These are phyloP conservation scores for Ashbya aceris DNA, from an alignment of 1,139 yeast species.

Conservation along the genomic window DNA sequence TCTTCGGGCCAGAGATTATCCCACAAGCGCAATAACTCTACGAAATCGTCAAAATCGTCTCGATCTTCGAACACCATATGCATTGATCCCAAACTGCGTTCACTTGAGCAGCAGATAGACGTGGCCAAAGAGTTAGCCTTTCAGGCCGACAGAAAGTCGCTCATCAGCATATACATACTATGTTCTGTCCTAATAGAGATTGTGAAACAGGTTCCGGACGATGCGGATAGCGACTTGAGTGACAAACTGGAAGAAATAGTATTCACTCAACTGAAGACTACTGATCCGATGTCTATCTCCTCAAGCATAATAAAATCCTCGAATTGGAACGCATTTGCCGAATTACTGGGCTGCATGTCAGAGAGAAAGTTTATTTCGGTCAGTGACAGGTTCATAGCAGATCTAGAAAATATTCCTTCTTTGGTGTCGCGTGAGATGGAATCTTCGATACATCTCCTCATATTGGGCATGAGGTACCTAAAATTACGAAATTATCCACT, in stretches of 20 bases:
- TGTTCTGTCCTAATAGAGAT: conserved; percentile 91
- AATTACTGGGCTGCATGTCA: conserved; percentile 84
- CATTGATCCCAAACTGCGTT: conserved; percentile 22
- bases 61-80: conserved; percentile 5
- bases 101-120: conserved; percentile 38
- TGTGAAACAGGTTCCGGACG: conserved; percentile 76
- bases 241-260: conserved; percentile 87
- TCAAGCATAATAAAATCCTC: conserved; percentile 74
- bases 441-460: conserved; percentile 61
- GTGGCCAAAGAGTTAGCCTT: conserved; percentile 62
- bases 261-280: conserved; percentile 77
- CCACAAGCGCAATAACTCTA: conserved; percentile 32
- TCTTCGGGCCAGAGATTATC: conserved; percentile 25
- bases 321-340: conserved; percentile 90
- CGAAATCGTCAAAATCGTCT: conserved; percentile 26
- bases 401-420: conserved; percentile 69
- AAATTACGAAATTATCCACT: conserved; percentile 74
- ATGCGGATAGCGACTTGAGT: conserved; percentile 70
- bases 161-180: conserved; percentile 80
- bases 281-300: conserved; percentile 64
- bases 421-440: conserved; percentile 51
- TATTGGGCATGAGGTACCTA: conserved; percentile 85
- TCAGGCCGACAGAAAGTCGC: conserved; percentile 77
- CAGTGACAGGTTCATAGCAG: conserved; percentile 89
- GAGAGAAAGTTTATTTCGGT: conserved; percentile 74